Conservation (phyloP, 2,329 filamentous ascomycete genomes). For the Ophiostoma pallidulum region DNA sequence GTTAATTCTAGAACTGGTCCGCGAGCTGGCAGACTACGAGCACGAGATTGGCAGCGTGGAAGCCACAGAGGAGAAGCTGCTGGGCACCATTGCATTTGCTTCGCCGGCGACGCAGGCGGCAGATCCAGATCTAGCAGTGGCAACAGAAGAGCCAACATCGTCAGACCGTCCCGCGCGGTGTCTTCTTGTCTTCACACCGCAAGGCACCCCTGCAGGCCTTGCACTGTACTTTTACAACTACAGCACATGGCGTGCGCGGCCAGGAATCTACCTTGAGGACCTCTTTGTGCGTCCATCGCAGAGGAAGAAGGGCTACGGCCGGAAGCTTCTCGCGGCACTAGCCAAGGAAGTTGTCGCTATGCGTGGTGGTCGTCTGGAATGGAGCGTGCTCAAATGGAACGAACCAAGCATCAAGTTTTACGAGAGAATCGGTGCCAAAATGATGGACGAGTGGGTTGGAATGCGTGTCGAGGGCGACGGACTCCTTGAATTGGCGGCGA, state of each 20-base stretch:
- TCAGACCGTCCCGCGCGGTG: constrained; percentile 61
- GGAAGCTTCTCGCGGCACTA: constrained; percentile 60
- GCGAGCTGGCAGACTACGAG: constrained; percentile 82
- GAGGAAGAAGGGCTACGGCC: constrained; percentile 71
- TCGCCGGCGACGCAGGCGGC: constrained; percentile 34
- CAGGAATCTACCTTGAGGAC: constrained; percentile 90
- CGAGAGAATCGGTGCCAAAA: constrained; percentile 55
- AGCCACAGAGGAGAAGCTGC: constrained; percentile 66
- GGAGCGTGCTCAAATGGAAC: constrained; percentile 91
- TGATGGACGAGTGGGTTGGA: constrained; percentile 62
- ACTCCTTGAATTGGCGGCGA: constrained; percentile 47
- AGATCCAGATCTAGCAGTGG: constrained; percentile 24
- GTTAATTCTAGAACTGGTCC: constrained; percentile 71
- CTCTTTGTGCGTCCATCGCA: constrained; percentile 68
- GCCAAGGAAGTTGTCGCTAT: constrained; percentile 71
- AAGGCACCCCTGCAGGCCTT: constrained; percentile 55
- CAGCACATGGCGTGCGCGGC: constrained; percentile 78
- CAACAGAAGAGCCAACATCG: constrained; percentile 46
- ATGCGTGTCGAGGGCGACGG: constrained; percentile 64
- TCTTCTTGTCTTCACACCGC: constrained; percentile 51
- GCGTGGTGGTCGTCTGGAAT: constrained; percentile 69
- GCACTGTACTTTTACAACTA: constrained; percentile 95
- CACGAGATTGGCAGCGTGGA: constrained; percentile 63
- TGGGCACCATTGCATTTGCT: constrained; percentile 70
- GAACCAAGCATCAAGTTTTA: constrained; percentile 86